phyloP scores from a whole-genome alignment of 192 early-diverging fungal genomes.

The Haplosporangium gracile region DNA sequence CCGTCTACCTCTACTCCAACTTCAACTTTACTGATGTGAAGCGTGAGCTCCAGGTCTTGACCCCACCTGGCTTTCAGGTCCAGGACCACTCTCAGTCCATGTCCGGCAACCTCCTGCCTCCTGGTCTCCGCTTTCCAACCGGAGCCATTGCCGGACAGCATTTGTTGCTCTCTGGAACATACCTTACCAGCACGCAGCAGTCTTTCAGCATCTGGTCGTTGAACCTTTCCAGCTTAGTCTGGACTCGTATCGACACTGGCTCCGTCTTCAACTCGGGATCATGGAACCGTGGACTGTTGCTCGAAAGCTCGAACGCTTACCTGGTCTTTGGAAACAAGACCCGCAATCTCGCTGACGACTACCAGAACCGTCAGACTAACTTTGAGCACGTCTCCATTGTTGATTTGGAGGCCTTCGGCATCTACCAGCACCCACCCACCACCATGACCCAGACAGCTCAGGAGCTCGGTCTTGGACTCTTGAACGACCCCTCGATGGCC shows the following conservation, averaged over 20 bases:
- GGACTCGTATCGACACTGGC: constrained; percentile 79
- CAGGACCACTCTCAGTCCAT: constrained; percentile 80
- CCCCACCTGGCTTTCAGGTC: constrained; percentile 70
- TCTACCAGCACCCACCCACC: constrained; percentile 66
- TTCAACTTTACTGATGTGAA: constrained; percentile 86
- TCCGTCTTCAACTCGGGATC: constrained; percentile 76
- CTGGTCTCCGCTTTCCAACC: constrained; percentile 83
- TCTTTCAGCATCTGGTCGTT: constrained; percentile 82
- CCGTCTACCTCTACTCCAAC: constrained; percentile 84
- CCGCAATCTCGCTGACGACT: constrained; percentile 79
- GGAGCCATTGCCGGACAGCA: constrained; percentile 79
- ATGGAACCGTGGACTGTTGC: constrained; percentile 83
- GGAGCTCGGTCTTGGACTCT: constrained; percentile 69
- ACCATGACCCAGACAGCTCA: constrained; percentile 70
- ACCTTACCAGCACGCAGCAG: constrained; percentile 74
- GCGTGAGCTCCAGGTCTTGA: constrained; percentile 79
- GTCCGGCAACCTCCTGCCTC: constrained; percentile 73
- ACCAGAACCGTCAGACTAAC: constrained; percentile 83
- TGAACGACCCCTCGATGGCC: constrained; percentile 68
- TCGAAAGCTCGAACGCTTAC: constrained; percentile 73
- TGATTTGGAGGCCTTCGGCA: constrained; percentile 81
- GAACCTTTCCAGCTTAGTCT: constrained; percentile 69
- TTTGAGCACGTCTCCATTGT: constrained; percentile 82
- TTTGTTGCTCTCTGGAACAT: constrained; percentile 79
- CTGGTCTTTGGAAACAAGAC: constrained; percentile 80